These are phyloP conservation scores for Penicillium bialowiezense DNA, from an alignment of 495 filamentous ascomycete species.

Conservation along the genomic window DNA sequence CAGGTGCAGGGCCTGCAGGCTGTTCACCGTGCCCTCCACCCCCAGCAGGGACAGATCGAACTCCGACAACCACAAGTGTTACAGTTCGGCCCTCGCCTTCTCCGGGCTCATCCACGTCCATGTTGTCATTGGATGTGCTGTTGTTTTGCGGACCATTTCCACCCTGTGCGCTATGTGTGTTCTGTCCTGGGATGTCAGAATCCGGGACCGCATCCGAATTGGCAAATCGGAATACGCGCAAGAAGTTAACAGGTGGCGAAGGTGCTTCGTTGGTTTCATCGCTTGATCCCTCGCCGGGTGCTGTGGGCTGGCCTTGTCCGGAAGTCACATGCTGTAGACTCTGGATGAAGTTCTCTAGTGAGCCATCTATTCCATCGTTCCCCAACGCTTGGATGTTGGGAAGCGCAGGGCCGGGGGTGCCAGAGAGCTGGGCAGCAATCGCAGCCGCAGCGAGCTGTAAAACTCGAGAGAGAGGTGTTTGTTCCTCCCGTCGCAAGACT, in stretches of 20 bases:
- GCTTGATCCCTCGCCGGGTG: slow-evolving; percentile 29
- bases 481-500: slow-evolving; percentile 52
- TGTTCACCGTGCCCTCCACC: slow-evolving; percentile 44
- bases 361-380: slow-evolving; percentile 55
- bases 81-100: slow-evolving; percentile 62
- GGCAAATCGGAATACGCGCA: slow-evolving; percentile 60
- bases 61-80: slow-evolving; percentile 69
- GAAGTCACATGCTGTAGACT: slow-evolving; percentile 54
- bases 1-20: slow-evolving; percentile 37
- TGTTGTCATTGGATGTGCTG: slow-evolving; percentile 19
- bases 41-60: slow-evolving; percentile 62
- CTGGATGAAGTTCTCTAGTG: slow-evolving; percentile 55
- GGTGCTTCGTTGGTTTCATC: slow-evolving; percentile 28
- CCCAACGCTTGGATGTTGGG: slow-evolving; percentile 59
- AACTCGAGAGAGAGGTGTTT: slow-evolving; percentile 55
- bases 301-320: slow-evolving; percentile 37
- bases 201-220: slow-evolving; percentile 39
- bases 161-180: slow-evolving; percentile 16
- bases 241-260: slow-evolving; percentile 53
- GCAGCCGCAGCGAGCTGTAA: slow-evolving; percentile 59
- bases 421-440: slow-evolving; percentile 60
- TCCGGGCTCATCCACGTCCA: slow-evolving; percentile 42
- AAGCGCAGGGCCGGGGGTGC: slow-evolving; percentile 49
- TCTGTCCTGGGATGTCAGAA: slow-evolving; percentile 17
- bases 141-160: no score